Evolutionary conservation across 1,139 yeast genomes (phyloP), one percentile per base, ranked within the genome.

Genomic region (Taphrina betulina): DNA sequence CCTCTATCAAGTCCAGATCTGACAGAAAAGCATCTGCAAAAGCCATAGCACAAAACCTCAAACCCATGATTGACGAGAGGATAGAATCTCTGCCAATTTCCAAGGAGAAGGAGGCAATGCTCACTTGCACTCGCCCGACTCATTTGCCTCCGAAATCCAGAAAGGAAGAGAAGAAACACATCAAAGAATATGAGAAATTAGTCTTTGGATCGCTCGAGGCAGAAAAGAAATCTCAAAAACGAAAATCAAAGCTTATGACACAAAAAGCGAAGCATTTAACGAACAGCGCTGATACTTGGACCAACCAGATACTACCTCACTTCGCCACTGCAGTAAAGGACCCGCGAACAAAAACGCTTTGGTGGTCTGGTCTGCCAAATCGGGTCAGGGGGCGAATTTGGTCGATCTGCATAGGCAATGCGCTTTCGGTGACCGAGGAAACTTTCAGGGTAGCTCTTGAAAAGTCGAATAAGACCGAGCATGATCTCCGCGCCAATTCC

Each of bases 361-460:
- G 83, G 78, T 83, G 88, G 87, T 70, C 85, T 53, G 87, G 87
- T 1, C 68, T 83, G 1, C 83, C 87, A 2, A 58, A 69, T n/a
- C 64, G 66, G 36, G 66, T 75, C 17, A 70, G 90, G 43, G 68
- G 72, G 5, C 67, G 67, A 12, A 71, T 82, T 3, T 83, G 90
- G 90, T 20, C 34, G 7, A 37, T 36, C 22, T 41, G 48, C 20
- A 69, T 77, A 31, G 78, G 79, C 10, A 73, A 72, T 57, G 62
- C 65, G n/a, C 64, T 67, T 37, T 58, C 63, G 2, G 57, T 71
- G 24, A 58, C 65, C 4, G 38, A 61, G 3, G 59, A 60, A 1
- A 52, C 63, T 2, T 64, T 65, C 42, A 60, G 56, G 5, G 48
- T 57, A 3, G 63, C 68, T 20, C 55, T 68, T 22, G 48, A 37